Evolutionary conservation across 2,329 filamentous ascomycete genomes (phyloP), one percentile per base, ranked within the genome.

Genomic region (Pezicula carpinea): DNA sequence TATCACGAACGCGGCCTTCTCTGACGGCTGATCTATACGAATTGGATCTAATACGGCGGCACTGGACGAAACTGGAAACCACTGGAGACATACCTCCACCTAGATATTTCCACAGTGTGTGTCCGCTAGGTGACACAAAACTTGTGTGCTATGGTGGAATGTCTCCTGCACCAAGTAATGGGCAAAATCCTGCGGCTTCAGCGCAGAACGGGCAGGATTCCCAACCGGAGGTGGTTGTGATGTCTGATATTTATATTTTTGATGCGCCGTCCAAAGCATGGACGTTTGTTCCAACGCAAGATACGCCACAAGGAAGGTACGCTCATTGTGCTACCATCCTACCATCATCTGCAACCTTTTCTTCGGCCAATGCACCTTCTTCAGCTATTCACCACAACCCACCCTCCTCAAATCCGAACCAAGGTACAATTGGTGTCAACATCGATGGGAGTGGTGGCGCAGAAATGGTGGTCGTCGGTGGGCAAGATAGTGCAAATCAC

Each of bases 141-240:
- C 76, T 99, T 65, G 92, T 99, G 3, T 97, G 92, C 68, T 99
- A 97, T 66, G 93, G 93, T 48, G 93, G 93, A 57, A 99, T 99
- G 93, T 96, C 92, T 8, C 91, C 92, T 1, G 80, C 83, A 10
- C 60, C 71, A 13, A 64, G 59, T 33, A 66, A 66, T 44, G 66
- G 58, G 35, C 69, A 70, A 47, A 71, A 76, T 38, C 66, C 75
- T 29, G 59, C 67, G 39, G 63, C 68, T 18, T 66, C 68, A 14
- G 59, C 69, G 10, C 71, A 74, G 49, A 54, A 54, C 33, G 62
- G 62, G 1, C 67, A 72, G 49, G 87, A 91, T 53, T 73, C 82
- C 46, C 87, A 90, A 57, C 83, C 89, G 32, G 91, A 96, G 61
- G 88, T 97, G 4, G 85, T 90, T 2, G 93, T 97, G 47, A 96